Base-by-base conservation (phyloP, 805 yeast species). In the Wickerhamomyces chaumierensis region DNA sequence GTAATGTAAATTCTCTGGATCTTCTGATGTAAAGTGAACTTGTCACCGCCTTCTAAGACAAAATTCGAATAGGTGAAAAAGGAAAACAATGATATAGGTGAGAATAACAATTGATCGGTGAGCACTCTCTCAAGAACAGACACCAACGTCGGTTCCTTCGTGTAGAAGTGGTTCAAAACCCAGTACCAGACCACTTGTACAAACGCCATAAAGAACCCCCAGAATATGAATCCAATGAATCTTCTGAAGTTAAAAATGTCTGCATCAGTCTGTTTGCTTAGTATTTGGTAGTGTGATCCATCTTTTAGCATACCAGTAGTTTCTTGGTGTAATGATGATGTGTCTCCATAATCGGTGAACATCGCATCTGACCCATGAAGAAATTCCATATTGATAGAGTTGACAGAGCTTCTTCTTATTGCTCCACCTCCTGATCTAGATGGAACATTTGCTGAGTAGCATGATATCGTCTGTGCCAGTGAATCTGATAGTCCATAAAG, bases 401-500 rank as follows among this genome's bases (percentile, higher is more conserved):
- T 9, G 9, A 34, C 43, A 36, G 18, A 36, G 28, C 1, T 43
- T 6, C 6, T 7, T 34, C n/a, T 13, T 6, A 21, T 21, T 21
- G 6, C 25, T 7, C 25, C 11, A 11, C 25, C 11, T 21, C 9
- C 6, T 7, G 25, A 21, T 25, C n/a, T 13, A 25, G 14, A 39
- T 9, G 43, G 17, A 11, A 45, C 25, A 38, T 44, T 41, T 5
- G 45, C 48, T 12, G 42, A 32, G 7, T 49, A 39, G 29, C 57
- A 53, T 1, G 55, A 51, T 13, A 53, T 36, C 18, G 46, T 69
- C 57, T 90, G 97, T 0, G 97, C 97, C 44, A 88, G 55, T 0
- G 88, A 75, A 55, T 90, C 97, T 0, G 96, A 87, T n/a, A 86
- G 76, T 0, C 95, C 96, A 56, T 78, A 84, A 5, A 90, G 63